Evolutionary conservation across 768 basidiomycete species (phyloP).

Genomic region (Gautieria morchelliformis): DNA sequence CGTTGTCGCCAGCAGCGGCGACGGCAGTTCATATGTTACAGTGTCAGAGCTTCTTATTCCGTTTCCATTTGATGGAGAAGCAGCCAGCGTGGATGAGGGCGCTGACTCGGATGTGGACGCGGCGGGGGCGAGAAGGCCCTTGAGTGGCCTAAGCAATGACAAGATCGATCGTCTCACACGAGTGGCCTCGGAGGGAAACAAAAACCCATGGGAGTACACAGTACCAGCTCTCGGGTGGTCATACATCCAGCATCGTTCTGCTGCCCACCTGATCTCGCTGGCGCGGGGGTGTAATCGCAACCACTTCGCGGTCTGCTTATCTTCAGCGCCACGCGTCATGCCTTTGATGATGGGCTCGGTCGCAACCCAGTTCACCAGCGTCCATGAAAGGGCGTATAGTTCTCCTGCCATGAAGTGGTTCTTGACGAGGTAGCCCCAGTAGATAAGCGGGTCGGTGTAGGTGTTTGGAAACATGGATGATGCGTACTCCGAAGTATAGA

Average conservation of each 20-base stretch:
- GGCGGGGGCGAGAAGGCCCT: conserved; percentile 19
- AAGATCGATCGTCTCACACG: conserved; percentile 52
- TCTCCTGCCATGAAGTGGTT: conserved; percentile 95
- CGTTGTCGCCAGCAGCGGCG: conserved; percentile 29
- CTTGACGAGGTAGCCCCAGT: conserved; percentile 87
- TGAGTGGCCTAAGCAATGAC: conserved; percentile 35
- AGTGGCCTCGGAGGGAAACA: conserved; percentile 82
- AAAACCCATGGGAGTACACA: conserved; percentile 92
- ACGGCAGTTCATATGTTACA: conserved; percentile 13
- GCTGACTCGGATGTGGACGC: background rate
- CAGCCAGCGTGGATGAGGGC: background rate
- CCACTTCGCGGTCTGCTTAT: conserved; percentile 91
- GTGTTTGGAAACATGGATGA: conserved; percentile 4
- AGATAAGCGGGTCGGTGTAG: conserved; percentile 58
- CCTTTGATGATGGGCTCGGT: conserved; percentile 58
- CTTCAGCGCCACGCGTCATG: conserved; percentile 75
- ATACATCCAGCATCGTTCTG: conserved; percentile 96
- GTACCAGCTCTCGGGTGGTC: conserved; percentile 93
- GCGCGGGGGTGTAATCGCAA: conserved; percentile 78
- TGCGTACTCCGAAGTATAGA: background rate
- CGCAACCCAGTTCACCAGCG: conserved; percentile 81
- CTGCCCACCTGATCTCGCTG: conserved; percentile 74
- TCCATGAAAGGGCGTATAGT: conserved; percentile 83
- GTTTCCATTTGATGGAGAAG: background rate
- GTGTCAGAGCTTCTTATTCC: background rate